These are phyloP conservation scores for Skeletonema tropicum DNA, from an alignment of 108 stramenopile genomes.

Conservation along the genomic window DNA sequence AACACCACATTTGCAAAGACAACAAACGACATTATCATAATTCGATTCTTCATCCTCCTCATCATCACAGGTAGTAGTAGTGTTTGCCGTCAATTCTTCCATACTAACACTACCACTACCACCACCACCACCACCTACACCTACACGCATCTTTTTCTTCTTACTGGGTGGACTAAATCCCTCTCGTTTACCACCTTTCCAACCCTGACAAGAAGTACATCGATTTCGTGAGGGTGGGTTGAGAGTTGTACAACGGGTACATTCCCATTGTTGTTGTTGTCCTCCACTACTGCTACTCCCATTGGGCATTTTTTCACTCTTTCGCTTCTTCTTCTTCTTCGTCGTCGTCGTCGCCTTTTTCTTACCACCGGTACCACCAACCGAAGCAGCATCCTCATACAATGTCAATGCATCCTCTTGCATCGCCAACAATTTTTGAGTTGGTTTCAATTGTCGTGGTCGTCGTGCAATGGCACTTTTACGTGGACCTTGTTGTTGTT, in stretches of 20 bases:
- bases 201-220: too few relatives aligned
- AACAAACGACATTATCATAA: conserved; percentile 63
- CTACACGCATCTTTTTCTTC: background rate
- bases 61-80: background rate
- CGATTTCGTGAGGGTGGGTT: too few relatives aligned
- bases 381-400: background rate
- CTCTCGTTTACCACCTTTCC: background rate
- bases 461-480: conserved; percentile 32
- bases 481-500: conserved; percentile 1
- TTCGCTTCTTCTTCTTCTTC: conserved; percentile 8
- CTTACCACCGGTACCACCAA: background rate
- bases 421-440: conserved; percentile 26
- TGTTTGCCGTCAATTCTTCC: background rate
- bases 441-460: conserved; percentile 27
- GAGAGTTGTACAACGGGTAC: too few relatives aligned
- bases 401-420: background rate
- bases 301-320: background rate
- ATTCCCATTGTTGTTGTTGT: too few relatives aligned
- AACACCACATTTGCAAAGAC: conserved; percentile 80
- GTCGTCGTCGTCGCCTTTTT: background rate
- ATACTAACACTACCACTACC: background rate
- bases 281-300: background rate
- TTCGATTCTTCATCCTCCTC: conserved; percentile 5
- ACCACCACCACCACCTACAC: background rate
- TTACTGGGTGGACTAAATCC: background rate